Evolutionary conservation across 2,329 filamentous ascomycete genomes (phyloP).

Genomic region (Colletotrichum sp.): DNA sequence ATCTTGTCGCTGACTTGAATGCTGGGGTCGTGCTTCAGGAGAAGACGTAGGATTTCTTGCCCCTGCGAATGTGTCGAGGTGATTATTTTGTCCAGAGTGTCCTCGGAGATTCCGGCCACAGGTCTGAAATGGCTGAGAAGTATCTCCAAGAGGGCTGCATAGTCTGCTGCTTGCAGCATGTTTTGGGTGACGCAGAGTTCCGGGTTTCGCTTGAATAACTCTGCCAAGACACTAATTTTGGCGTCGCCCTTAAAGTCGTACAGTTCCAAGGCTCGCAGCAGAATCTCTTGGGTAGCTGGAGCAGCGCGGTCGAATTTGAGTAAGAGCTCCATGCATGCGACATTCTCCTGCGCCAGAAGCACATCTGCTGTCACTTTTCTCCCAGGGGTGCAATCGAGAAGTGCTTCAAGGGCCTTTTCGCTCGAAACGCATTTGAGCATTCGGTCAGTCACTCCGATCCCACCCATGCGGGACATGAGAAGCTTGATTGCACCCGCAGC

Average conservation of each 20-base stretch:
- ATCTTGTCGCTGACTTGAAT: not conserved
- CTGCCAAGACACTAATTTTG: not conserved
- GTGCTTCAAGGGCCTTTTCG: not conserved
- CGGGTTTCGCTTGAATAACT: not conserved
- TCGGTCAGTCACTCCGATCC: not conserved
- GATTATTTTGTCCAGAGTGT: not conserved
- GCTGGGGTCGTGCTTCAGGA: not conserved
- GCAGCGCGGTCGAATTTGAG: not conserved
- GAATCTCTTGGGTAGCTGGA: not conserved
- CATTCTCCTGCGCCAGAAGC: not conserved
- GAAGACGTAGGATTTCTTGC: not conserved
- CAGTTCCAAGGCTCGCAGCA: not conserved
- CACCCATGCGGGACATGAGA: not conserved
- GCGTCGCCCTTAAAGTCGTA: rapidly evolving
- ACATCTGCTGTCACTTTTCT: not conserved
- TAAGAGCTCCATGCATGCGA: not conserved
- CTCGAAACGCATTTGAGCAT: not conserved
- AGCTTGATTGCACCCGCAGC: not conserved
- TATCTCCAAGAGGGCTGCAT: not conserved
- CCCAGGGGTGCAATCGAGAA: not conserved
- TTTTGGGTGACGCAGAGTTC: not conserved
- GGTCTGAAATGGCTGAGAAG: not conserved
- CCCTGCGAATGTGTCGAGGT: not conserved
- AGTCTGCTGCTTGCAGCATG: not conserved
- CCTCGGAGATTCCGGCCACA: not conserved